Percentiles rank a stretch among this genome's conserved stretches.
Conservation (phyloP, 2,329 filamentous ascomycete genomes). For the Stachybotrys chlorohalonatus region DNA sequence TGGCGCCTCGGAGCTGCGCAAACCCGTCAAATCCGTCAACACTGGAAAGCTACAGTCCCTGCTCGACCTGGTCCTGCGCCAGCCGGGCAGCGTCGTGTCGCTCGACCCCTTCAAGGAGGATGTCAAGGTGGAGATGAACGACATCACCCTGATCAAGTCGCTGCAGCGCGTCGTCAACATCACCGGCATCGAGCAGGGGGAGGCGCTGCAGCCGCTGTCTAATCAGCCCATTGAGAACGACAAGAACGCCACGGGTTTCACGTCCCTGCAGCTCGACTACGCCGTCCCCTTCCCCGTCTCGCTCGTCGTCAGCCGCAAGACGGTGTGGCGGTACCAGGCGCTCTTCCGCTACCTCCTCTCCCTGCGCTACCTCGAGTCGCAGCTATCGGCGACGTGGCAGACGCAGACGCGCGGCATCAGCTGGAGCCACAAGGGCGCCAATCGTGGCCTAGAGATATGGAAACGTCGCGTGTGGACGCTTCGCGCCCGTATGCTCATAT, state of each 20-base stretch:
- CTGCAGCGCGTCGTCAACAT: conserved; percentile 95
- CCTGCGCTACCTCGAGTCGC: conserved; percentile 78
- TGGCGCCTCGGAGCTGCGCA: conserved; percentile 78
- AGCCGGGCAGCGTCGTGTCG: conserved; percentile 87
- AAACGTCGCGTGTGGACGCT: conserved; percentile 89
- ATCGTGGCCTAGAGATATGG: conserved; percentile 74
- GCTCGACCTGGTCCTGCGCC: conserved; percentile 91
- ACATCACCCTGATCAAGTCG: conserved; percentile 84
- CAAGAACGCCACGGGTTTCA: conserved; percentile 83
- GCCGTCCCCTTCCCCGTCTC: conserved; percentile 90
- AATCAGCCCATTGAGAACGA: conserved; percentile 65
- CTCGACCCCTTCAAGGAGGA: conserved; percentile 98
- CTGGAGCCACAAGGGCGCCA: conserved; percentile 75
- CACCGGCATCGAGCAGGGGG: conserved; percentile 86
- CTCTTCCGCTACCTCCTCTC: conserved; percentile 91
- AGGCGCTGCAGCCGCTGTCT: conserved; percentile 65
- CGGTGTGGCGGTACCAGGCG: conserved; percentile 91
- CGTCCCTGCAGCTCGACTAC: conserved; percentile 90
- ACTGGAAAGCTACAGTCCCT: conserved; percentile 88
- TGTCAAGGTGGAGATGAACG: conserved; percentile 95
- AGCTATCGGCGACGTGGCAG: conserved; percentile 82
- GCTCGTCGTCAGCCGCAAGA: conserved; percentile 90
- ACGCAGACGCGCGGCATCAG: conserved; percentile 72
- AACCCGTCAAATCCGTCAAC: conserved; percentile 82
- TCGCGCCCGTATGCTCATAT: conserved; percentile 88